Evolutionary conservation across 2,329 filamentous ascomycete species (phyloP).

Genomic region (Hypoxylon sp.): DNA sequence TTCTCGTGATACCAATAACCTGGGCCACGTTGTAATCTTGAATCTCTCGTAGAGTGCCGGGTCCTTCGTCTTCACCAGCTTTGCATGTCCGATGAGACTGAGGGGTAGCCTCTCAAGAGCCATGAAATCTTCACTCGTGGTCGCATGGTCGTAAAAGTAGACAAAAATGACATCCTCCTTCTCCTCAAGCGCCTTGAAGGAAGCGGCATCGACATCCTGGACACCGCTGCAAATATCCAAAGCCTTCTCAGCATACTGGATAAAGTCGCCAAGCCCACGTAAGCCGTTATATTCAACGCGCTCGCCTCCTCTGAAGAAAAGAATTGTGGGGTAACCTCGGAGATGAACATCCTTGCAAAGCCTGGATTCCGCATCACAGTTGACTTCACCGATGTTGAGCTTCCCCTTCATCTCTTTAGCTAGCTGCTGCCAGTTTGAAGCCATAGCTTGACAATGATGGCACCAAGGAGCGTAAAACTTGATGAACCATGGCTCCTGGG

Average conservation of each 20-base stretch:
- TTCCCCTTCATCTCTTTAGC: constrained; percentile 91
- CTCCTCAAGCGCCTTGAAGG: constrained; percentile 87
- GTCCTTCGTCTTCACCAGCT: constrained; percentile 92
- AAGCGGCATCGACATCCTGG: constrained; percentile 81
- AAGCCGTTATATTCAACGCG: constrained; percentile 94
- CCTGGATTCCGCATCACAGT: constrained; percentile 87
- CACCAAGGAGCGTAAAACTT: constrained; percentile 99
- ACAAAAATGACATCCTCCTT: constrained; percentile 96
- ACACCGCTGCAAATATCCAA: constrained; percentile 83
- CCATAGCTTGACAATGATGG: constrained; percentile 93
- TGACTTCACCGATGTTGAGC: constrained; percentile 95
- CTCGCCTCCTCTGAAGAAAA: constrained; percentile 94
- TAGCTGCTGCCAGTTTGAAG: constrained; percentile 89
- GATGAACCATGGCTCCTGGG: constrained; percentile 95
- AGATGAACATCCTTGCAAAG: constrained; percentile 94
- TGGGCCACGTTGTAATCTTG: constrained; percentile 98
- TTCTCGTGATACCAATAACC: constrained; percentile 89
- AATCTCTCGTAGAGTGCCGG: constrained; percentile 82
- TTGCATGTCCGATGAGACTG: constrained; percentile 90
- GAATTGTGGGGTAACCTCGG: constrained; percentile 86
- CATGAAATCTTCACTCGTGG: constrained; percentile 90
- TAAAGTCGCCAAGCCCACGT: constrained; percentile 90
- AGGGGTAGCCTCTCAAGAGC: constrained; percentile 89
- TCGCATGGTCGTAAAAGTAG: constrained; percentile 98
- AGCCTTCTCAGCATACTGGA: constrained; percentile 89